Base-by-base conservation (phyloP, 768 basidiomycete genomes). In the Mycena galericulata region DNA sequence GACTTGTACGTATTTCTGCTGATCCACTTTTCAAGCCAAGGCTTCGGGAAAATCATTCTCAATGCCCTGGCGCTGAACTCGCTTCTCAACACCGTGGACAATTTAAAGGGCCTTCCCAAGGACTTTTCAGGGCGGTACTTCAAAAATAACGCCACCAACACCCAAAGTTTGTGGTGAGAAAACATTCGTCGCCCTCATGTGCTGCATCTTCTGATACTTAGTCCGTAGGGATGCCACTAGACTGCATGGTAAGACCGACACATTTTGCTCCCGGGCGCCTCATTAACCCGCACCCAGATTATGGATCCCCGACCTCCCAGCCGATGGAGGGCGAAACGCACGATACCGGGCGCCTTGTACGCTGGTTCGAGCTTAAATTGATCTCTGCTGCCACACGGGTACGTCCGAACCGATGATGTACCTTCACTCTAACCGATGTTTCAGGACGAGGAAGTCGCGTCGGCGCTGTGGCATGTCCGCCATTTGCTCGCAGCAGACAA, bases 41-140 rank as follows among this genome's bases (percentile, higher is more conserved):
- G 77, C 3, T 70, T 68, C 24, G 71, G 72, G 1, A 76, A 76
- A 58, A 71, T 72, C 14, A 51, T 71, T 17, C 26, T 74, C 15
- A 73, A 74, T 17, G 73, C 63, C 7, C 49, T 77, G 3, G 72
- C 72, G 2, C 41, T 77, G 7, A 73, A 74, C 54, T 45, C 59
- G 11, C 27, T 74, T 14, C 62, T 77, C 5, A 22, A 67, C n/a
- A 15, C 58, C 9, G 27, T 45, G 3, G 36, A 43, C 15, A 12
- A 26, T 46, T 4, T 11, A 34, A 12, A 22, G 8, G 14, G n/a
- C 29, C 56, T 64, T 45, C 66, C 63, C 17, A 11, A 26, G 17
- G 43, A 65, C 45, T 69, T 69, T 32, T 60, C 68, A 11, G 22
- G 57, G 5, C 58, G 58, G 5, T 69, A 64, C 29, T 69, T 64